Base-by-base conservation (phyloP, 1,284 basidiomycete species). In the Ceratobasidium sp. region DNA sequence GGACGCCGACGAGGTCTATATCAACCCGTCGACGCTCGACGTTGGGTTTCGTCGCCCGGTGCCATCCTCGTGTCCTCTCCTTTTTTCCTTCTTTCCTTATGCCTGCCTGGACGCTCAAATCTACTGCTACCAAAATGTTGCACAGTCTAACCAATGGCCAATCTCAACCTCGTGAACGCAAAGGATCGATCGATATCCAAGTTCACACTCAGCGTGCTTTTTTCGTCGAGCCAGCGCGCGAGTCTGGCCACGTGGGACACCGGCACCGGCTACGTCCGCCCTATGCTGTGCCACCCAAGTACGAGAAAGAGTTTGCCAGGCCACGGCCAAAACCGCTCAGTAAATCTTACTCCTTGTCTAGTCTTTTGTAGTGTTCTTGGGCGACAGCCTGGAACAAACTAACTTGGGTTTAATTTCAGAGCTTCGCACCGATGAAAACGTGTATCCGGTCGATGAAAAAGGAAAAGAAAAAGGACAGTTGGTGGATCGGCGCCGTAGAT, bases 21-120 rank as follows among this genome's bases (percentile, higher is more conserved):
- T 65, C 35, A 65, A 54, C 49, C 47, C 13, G 49, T 47, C 35
- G 25, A 38, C 50, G 20, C 35, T 17, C 7, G 2, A 31, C 8
- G 22, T 50, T 31, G 50, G 45, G 49, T 20, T 20, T 25, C 49
- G 31, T 43, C 27, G 52, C 52, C 52, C 25, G 52, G 52, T 54
- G 27, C 32, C 43, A 55, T 45, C 54, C 34, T 32, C 27, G 20
- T 49, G 22, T n/a, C 12, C 22, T 56, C 38, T 42, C 38, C 43
- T 31, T 56, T 35, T 32, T 68, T 29, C 42, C 50, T 56, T 40
- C 35, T 20, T 34, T 56, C 52, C 22, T 43, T 55, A 68, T 68
- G 65, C 65, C 65, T 32, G 12, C 31, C 53, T 68, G 65, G 65
- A 13, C 65, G 32, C 22, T 68, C 65, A 68, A 68, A 43, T 12